Evolutionary conservation across 371 early-diverging fungal species (phyloP), one percentile per base, ranked within the genome.

Genomic region (Hamiltosporidium tvaerminnensis): DNA sequence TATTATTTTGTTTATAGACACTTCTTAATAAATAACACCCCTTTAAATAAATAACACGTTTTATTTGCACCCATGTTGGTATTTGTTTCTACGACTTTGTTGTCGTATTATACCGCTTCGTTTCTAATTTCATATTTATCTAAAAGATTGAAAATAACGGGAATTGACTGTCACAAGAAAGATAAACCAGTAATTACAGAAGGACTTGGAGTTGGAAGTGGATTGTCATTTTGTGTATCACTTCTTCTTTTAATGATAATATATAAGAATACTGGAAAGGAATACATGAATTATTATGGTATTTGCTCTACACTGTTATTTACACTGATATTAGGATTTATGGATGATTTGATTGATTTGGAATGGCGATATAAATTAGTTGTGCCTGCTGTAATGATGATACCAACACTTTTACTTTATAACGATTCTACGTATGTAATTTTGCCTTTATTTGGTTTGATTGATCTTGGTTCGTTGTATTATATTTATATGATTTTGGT

Each of bases 261-360:
- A 23, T 23, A 23, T 23, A 23, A 23, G 23, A 23, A 23, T 23
- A 23, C 23, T 23, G 23, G 23, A 23, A 23, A 23, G 23, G 23
- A 23, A 23, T 23, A 23, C 23, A 23, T 23, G 23, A 23, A 23
- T 23, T 23, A 23, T 23, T 23, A 23, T 23, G 23, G 23, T 23
- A 23, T 23, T 23, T 23, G 23, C 23, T 23, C 23, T 23, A 23
- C 90, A 14, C 80, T 91, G 53, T 86, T 86, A 67, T 85, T 85
- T 53, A 95, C 92, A 91, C 84, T 88, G 0, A 83, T 95, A 34
- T 80, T 95, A 53, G 96, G 96, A 5, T 93, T 93, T 72, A 88
- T 90, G 33, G 96, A 95, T 77, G 96, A 95, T 76, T 87, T 92
- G 16, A 81, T 93, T 59, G 87, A 92, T 73, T 84, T 95, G 54